phyloP scores from a whole-genome alignment of 371 early-diverging fungal genomes.

The Phascolomyces articulosus region DNA sequence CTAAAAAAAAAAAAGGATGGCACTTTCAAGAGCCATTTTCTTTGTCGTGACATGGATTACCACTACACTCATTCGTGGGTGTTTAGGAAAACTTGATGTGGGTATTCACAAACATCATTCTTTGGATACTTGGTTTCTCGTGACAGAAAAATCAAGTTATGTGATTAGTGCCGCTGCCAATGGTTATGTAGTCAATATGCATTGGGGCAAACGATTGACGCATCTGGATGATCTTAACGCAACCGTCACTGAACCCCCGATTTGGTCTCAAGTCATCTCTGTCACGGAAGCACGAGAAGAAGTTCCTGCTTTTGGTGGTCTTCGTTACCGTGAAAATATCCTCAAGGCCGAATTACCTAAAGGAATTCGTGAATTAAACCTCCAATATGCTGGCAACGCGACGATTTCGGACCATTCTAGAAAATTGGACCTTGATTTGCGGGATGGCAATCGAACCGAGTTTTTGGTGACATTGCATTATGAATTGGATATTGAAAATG shows the following conservation, averaged over 20 bases:
- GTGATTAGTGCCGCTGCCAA: slow-evolving; percentile 31
- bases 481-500: slow-evolving; percentile 28
- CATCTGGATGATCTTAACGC: slow-evolving; percentile 9
- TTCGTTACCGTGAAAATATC: slow-evolving; percentile 33
- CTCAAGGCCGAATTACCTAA: slow-evolving; percentile 29
- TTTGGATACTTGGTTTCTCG: slow-evolving; percentile 32
- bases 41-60: neutral
- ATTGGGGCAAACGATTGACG: slow-evolving; percentile 38
- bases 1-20: neutral
- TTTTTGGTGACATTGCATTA: slow-evolving; percentile 31
- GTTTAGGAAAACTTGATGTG: neutral
- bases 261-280: slow-evolving; percentile 34
- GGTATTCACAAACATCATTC: slow-evolving; percentile 27
- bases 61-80: neutral
- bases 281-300: slow-evolving; percentile 36
- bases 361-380: slow-evolving; percentile 34
- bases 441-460: slow-evolving; percentile 19
- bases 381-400: slow-evolving; percentile 14
- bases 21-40: neutral
- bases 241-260: neutral
- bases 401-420: slow-evolving; percentile 13
- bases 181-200: slow-evolving; percentile 29
- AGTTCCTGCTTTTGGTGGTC: slow-evolving; percentile 41
- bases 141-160: slow-evolving; percentile 30
- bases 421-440: slow-evolving; percentile 6